Evolutionary conservation across 768 basidiomycete genomes (phyloP).

Genomic region (Porphyrellus cyaneotinctus): DNA sequence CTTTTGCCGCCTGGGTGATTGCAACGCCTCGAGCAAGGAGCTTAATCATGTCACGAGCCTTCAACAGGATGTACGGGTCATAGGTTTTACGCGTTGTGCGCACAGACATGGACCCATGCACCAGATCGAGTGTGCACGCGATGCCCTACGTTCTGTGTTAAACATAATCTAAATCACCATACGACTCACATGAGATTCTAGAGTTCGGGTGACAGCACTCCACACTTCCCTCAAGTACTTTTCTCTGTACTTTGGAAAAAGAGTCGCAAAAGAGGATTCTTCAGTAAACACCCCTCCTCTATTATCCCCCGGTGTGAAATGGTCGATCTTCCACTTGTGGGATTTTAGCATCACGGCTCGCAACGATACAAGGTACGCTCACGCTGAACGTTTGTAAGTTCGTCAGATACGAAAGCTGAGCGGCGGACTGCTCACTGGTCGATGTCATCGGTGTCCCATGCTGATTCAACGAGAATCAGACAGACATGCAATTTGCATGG

Average conservation of each 20-base stretch:
- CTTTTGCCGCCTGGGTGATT: conserved; percentile 79
- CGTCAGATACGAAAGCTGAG: conserved; percentile 1
- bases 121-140: conserved; percentile 86
- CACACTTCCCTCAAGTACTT: conserved; percentile 93
- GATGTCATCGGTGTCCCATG: conserved; percentile 99
- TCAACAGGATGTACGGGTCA: conserved; percentile 94
- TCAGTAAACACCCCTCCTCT: conserved; percentile 82
- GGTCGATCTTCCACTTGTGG: conserved; percentile 80
- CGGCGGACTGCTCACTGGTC: conserved; percentile 74
- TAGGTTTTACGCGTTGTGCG: conserved; percentile 94
- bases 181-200: conserved; percentile 70
- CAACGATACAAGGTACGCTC: conserved; percentile 21
- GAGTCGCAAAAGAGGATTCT: conserved; percentile 96
- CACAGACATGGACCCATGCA: conserved; percentile 97
- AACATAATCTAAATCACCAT: neutral
- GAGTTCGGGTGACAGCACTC: conserved; percentile 80
- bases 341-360: conserved; percentile 11
- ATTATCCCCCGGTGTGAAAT: conserved; percentile 72
- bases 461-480: conserved; percentile 40
- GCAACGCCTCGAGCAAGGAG: conserved; percentile 90
- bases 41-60: conserved; percentile 94
- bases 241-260: conserved; percentile 98
- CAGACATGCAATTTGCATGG: neutral
- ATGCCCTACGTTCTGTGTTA: conserved; percentile 55
- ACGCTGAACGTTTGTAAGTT: conserved; percentile 36